Evolutionary conservation across 352 stramenopile genomes (phyloP), one percentile per base, ranked within the genome.

Genomic region (Globisporangium camurandrum): DNA sequence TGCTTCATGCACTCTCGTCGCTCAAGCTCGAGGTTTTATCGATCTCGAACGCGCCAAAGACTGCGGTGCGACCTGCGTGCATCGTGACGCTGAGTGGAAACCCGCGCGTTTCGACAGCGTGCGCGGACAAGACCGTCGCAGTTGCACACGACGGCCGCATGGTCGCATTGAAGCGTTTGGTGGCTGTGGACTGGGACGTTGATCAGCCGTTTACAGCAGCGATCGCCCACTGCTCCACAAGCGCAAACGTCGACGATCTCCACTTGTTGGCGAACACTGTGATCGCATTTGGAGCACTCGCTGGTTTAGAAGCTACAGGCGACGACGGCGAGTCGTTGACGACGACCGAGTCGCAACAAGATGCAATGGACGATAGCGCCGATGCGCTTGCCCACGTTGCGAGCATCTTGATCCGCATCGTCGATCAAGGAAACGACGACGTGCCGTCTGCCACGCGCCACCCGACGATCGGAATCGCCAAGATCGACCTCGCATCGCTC

Each of bases 61-160:
- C 69, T 7, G 31, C 60, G 9, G 37, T 43, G 16, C 47, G 59
- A 0, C 70, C 71, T 23, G 49, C 59, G 8, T 83, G 69, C 38
- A 41, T 78, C 2, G 51, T 88, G 3, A 77, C 71, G 4, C 53
- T 84, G n/a, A 20, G 85, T 7, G 69, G 65, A 3, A 78, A 73
- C 27, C 61, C 62, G 3, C 47, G 33, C 10, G 46, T 51, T 1
- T 30, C 30, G 19, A 44, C 61, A 6, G 45, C 50, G 4, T 31
- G 36, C 17, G 19, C 39, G 6, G 28, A 30, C 3, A 52, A 46
- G 9, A 47, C 34, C 24, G 26, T 61, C 24, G 28, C 48, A 2
- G 49, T 68, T 2, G 61, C 55, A n/a, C 28, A 37, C 3, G 46
- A 53, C 4, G 71, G 69, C 0, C 62, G 71, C 23, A 50, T 80